A percentile compares a stretch with the other conserved stretches of the same genome.
Evolutionary conservation across 306 rosid species (phyloP).

Genomic region (Sindora glabra): DNA sequence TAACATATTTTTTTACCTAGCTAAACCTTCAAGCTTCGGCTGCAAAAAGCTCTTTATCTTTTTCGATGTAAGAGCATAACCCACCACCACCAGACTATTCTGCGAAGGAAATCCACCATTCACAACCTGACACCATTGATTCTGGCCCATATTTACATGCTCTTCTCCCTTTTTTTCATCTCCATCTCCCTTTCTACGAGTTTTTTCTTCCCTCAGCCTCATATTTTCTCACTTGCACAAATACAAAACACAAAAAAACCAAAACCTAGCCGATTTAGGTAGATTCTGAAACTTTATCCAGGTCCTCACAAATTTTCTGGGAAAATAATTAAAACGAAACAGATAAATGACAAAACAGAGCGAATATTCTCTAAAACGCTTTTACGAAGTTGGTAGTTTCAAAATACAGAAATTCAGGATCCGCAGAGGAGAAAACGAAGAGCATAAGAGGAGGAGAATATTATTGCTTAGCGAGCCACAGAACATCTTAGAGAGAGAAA

Average conservation of each 20-base stretch:
- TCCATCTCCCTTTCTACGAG: conserved; percentile 26
- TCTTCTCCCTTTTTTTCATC: conserved; percentile 14
- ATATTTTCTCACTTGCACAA: neutral
- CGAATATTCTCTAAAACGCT: neutral
- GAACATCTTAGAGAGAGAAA: neutral
- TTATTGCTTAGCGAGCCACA: neutral
- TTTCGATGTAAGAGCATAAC: conserved; percentile 90
- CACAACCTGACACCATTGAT: conserved; percentile 32
- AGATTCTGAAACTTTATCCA: neutral
- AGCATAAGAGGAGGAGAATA: neutral
- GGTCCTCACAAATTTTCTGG: neutral
- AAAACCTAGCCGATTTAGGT: conserved; percentile 9
- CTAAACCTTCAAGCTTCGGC: conserved; percentile 79
- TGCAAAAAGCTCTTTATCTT: conserved; percentile 88
- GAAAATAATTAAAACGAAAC: neutral
- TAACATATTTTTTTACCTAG: conserved; percentile 44
- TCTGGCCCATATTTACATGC: conserved; percentile 9
- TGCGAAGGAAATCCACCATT: conserved; percentile 34
- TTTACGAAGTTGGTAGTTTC: neutral
- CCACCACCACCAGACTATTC: conserved; percentile 52
- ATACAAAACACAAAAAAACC: neutral
- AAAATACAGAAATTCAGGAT: neutral
- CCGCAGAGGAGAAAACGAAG: neutral
- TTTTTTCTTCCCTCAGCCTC: conserved; percentile 46
- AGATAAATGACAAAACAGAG: neutral